Percentiles rank a stretch among this genome's conserved stretches.
phyloP scores from a whole-genome alignment of 148 eudicot genomes.

The Silene conica region DNA sequence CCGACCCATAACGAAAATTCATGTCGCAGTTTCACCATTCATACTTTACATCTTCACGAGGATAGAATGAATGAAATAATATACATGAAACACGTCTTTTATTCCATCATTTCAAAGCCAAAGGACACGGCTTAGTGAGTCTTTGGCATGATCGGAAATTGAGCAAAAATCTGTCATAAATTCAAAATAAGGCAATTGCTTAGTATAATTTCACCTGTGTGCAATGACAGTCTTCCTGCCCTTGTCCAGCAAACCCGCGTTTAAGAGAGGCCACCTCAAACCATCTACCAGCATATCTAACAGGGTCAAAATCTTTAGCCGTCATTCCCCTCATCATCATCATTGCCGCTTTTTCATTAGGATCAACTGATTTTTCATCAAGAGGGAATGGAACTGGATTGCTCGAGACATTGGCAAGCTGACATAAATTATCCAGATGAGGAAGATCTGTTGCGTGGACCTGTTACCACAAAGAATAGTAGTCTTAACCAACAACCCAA shows the following conservation, averaged over 20 bases:
- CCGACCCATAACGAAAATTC: not conserved
- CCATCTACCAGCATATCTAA: constrained; percentile 95
- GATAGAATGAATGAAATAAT: too few relatives aligned
- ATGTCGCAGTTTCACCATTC: not conserved
- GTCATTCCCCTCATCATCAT: constrained; percentile 88
- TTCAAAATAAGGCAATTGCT: not conserved
- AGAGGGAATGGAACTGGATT: constrained; percentile 46
- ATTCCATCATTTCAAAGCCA: not conserved
- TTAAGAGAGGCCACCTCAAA: constrained; percentile 97
- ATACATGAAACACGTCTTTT: too few relatives aligned
- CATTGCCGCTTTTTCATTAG: constrained; percentile 36
- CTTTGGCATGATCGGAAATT: not conserved
- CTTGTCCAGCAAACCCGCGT: constrained; percentile 92
- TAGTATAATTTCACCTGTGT: constrained; percentile 57
- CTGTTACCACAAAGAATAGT: constrained; percentile 30
- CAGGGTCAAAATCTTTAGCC: constrained; percentile 72
- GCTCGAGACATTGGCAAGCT: constrained; percentile 54
- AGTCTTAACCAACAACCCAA: constrained; percentile 1
- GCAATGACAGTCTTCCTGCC: constrained; percentile 99
- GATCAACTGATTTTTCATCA: constrained; percentile 42
- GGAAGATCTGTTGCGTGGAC: constrained; percentile 50
- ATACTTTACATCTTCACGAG: not conserved
- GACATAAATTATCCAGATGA: constrained; percentile 33
- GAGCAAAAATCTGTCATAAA: not conserved
- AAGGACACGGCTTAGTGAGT: not conserved